These are phyloP conservation scores for Calonectria fujianensis DNA, from an alignment of 2,329 filamentous ascomycete species.

Conservation along the genomic window DNA sequence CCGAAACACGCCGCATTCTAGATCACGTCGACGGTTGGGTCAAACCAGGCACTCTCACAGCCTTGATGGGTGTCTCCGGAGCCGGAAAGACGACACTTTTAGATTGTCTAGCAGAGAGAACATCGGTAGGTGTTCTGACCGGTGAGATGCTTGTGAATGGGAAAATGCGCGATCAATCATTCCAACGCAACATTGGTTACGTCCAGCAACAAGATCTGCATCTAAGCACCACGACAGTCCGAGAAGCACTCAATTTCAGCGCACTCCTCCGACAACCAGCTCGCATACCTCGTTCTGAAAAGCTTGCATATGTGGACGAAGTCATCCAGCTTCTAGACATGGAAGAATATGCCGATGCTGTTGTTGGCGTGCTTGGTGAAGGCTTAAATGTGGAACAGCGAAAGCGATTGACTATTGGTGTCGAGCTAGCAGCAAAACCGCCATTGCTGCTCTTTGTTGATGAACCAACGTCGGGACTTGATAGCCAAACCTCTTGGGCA, in stretches of 20 bases:
- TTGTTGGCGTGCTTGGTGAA: constrained; percentile 92
- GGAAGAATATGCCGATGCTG: constrained; percentile 90
- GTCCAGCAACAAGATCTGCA: constrained; percentile 96
- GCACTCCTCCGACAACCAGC: constrained; percentile 89
- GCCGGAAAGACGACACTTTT: constrained; percentile 96
- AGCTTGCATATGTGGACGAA: constrained; percentile 92
- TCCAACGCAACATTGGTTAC: constrained; percentile 94
- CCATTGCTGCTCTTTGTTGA: constrained; percentile 93
- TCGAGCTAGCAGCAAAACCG: constrained; percentile 96
- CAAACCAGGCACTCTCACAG: constrained; percentile 91
- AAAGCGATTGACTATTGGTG: constrained; percentile 91
- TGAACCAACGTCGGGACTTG: constrained; percentile 94
- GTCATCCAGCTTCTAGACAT: constrained; percentile 94
- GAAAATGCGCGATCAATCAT: constrained; percentile 82
- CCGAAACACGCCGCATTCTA: constrained; percentile 82
- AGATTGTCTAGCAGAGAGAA: constrained; percentile 89
- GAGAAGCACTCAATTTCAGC: constrained; percentile 90
- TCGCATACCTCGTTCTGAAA: constrained; percentile 81
- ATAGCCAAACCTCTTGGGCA: constrained; percentile 94
- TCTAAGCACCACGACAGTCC: constrained; percentile 87
- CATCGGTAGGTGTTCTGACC: constrained; percentile 90
- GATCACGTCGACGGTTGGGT: constrained; percentile 95
- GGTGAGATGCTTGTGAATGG: constrained; percentile 85
- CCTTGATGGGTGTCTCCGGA: constrained; percentile 92
- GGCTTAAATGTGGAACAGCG: constrained; percentile 84